Evolutionary conservation across 179 eudicot species (phyloP), one percentile per base, ranked within the genome.

Genomic region (Kewa caespitosa): DNA sequence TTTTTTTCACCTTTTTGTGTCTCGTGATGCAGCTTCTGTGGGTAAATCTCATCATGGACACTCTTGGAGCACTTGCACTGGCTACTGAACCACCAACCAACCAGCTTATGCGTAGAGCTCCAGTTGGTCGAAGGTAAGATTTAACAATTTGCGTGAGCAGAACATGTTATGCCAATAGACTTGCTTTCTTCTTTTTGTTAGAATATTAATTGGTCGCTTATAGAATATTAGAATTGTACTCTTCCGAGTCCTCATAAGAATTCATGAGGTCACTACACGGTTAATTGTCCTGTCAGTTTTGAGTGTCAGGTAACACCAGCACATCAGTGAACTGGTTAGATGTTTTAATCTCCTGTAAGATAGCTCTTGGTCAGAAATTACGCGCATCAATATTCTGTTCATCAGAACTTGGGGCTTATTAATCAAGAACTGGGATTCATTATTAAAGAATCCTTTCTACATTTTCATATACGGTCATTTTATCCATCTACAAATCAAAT

Each of bases 61-160:
- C 98, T 75, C 88, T 94, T 66, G 98, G 97, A 85, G 98, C 98
- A 38, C 86, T 94, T 80, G 98, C 98, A 43, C 67, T 94, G 79
- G 98, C 98, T 71, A 94, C 98, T 62, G 98, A 94, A 82, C 97
- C 98, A 70, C 98, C 98, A 37, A 94, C 98, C 27, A 89, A 94
- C 84, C 88, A 84, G 75, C 94, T 94, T 41, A 94, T 94, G 98
- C 84, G 81, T 33, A 83, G 98, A 83, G 28, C 93, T 82, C 98
- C 98, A 30, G 97, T 94, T 84, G 98, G 98, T 70, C 87, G 98
- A 82, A 90, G 97, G 98, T 92, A 70, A 74, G 61, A 38, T 25
- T 46, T 42, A 67, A 79, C 74, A 39, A 27, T 18, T 54, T 17
- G 68, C 48, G 12, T 72, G 2, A 73, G 37, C 38, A 46, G 38